Conservation (phyloP, 768 basidiomycete species). For the Mycena epipterygia region DNA sequence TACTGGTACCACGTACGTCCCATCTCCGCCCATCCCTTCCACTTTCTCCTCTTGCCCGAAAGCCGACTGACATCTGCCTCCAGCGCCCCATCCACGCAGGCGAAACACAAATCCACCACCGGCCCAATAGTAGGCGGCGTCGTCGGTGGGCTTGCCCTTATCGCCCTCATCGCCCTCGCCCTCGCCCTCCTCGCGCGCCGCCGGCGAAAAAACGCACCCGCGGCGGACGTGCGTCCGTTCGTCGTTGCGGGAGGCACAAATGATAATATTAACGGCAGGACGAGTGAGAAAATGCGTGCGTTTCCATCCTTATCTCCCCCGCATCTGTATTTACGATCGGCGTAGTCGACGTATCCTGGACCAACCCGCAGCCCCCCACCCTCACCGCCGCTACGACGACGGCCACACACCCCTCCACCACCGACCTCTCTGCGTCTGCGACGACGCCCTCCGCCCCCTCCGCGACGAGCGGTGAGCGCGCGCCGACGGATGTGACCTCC, state of each 20-base stretch:
- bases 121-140: slow-evolving; percentile 12
- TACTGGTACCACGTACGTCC: background rate
- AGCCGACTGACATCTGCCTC: background rate
- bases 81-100: background rate
- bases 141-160: background rate
- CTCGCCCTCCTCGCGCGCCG: background rate
- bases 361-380: background rate
- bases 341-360: slow-evolving; percentile 2
- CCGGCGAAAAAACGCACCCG: background rate
- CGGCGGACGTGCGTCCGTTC: background rate
- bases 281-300: no score
- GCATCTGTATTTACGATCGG: no score
- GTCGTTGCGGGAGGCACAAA: background rate
- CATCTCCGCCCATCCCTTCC: background rate
- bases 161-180: background rate
- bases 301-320: no score
- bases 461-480: background rate
- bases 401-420: background rate
- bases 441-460: background rate
- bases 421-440: background rate
- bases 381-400: no score
- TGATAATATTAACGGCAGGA: background rate
- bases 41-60: background rate
- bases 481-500: no score
- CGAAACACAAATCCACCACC: background rate